Percentiles rank a stretch among this genome's conserved stretches.
Evolutionary conservation across 2,329 filamentous ascomycete species (phyloP).

Genomic region (Fusarium verticillioides): DNA sequence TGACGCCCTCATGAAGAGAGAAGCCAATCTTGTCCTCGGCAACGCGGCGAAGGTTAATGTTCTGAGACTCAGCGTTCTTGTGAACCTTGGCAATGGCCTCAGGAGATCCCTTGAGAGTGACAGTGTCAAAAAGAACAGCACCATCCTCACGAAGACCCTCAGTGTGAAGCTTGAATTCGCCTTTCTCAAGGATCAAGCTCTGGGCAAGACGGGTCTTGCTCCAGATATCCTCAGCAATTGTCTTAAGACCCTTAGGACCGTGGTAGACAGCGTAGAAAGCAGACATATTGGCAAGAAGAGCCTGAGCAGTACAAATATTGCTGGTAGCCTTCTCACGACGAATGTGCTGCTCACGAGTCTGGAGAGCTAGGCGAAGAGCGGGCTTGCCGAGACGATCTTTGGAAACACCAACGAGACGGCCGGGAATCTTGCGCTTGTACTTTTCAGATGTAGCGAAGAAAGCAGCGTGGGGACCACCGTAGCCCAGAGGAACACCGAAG

Average conservation of each 20-base stretch:
- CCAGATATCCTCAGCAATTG: constrained; percentile 82
- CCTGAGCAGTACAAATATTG: constrained; percentile 97
- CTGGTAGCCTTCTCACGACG: constrained; percentile 95
- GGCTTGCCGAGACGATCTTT: constrained; percentile 85
- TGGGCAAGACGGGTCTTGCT: constrained; percentile 75
- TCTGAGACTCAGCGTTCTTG: constrained; percentile 32
- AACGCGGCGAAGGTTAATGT: constrained; percentile 46
- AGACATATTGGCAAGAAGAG: constrained; percentile 93
- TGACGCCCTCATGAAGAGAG: constrained; percentile 47
- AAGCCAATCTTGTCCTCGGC: constrained; percentile 48
- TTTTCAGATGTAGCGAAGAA: constrained; percentile 87
- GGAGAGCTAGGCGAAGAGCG: constrained; percentile 71
- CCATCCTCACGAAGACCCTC: constrained; percentile 66
- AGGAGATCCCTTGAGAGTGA: constrained; percentile 68
- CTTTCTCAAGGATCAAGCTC: constrained; percentile 59
- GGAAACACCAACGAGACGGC: constrained; percentile 87
- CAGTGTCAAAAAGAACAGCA: constrained; percentile 80
- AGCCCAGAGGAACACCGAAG: constrained; percentile 91
- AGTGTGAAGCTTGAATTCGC: constrained; percentile 69
- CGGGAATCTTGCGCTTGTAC: constrained; percentile 93
- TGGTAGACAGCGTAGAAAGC: constrained; percentile 96
- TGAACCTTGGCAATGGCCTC: constrained; percentile 41
- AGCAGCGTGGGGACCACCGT: constrained; percentile 91
- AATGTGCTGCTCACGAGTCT: constrained; percentile 97
- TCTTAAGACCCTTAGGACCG: constrained; percentile 83